Percentiles rank a stretch among this genome's conserved stretches.
Evolutionary conservation across 306 rosid species (phyloP).

Genomic region (Citrullus amarus): DNA sequence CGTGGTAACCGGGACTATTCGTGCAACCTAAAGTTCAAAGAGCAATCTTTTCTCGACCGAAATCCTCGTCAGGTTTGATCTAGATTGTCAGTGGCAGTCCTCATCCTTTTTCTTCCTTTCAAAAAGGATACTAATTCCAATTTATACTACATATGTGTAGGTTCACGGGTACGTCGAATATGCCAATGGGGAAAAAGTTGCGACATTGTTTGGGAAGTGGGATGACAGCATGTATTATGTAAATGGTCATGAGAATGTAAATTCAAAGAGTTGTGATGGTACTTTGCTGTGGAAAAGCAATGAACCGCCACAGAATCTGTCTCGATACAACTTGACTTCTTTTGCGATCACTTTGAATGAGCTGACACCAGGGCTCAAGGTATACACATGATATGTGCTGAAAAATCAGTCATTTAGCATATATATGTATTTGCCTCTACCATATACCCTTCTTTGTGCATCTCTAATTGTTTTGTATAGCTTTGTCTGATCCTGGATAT

Average conservation of each 20-base stretch:
- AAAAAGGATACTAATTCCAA: background rate
- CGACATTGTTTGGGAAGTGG: conserved; percentile 91
- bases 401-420: conserved; percentile 14
- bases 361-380: conserved; percentile 80
- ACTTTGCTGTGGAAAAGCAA: conserved; percentile 72
- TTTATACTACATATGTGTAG: conserved; percentile 14
- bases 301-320: conserved; percentile 42
- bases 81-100: background rate
- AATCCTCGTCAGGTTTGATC: conserved; percentile 82
- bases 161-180: conserved; percentile 81
- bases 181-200: conserved; percentile 42
- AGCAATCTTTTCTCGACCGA: conserved; percentile 89
- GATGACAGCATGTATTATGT: conserved; percentile 64
- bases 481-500: conserved; percentile 77
- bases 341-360: conserved; percentile 85
- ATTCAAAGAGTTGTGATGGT: conserved; percentile 44
- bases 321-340: conserved; percentile 93
- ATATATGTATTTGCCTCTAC: conserved; percentile 22
- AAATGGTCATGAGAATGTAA: conserved; percentile 45
- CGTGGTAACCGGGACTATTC: conserved; percentile 78
- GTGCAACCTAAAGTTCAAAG: conserved; percentile 84
- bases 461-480: conserved; percentile 43
- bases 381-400: conserved; percentile 31
- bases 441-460: conserved; percentile 25
- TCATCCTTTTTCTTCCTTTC: background rate